These are phyloP conservation scores for Cadophora luteo-olivacea DNA, from an alignment of 2,329 filamentous ascomycete species.

Conservation along the genomic window DNA sequence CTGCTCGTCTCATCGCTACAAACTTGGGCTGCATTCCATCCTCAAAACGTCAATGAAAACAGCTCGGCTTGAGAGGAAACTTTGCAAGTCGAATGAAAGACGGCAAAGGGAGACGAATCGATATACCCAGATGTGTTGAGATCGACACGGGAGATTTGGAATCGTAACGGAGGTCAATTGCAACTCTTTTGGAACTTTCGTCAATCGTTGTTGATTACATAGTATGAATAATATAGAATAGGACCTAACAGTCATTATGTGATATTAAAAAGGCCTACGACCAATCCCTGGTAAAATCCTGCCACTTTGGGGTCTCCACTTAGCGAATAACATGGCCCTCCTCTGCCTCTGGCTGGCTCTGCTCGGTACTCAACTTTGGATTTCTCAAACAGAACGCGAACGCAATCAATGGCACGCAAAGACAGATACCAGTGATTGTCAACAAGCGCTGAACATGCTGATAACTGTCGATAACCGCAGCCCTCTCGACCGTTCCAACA, in stretches of 20 bases:
- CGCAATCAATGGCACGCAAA: conserved; percentile 52
- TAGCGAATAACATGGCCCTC: conserved; percentile 17
- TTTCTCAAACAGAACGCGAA: conserved; percentile 55
- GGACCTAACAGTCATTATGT: neutral
- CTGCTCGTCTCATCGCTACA: conserved; percentile 1
- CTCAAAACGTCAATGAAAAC: neutral
- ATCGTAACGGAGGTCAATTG: neutral
- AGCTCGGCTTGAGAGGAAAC: neutral
- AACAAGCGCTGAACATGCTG: conserved; percentile 53
- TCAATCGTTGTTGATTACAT: neutral
- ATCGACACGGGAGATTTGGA: neutral
- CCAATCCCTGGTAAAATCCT: neutral
- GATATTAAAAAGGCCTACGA: neutral
- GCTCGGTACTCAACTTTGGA: conserved; percentile 41
- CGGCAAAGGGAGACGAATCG: neutral
- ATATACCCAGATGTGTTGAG: neutral
- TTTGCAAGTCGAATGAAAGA: neutral
- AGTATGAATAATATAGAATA: neutral
- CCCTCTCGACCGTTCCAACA: conserved; percentile 49
- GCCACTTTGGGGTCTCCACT: neutral
- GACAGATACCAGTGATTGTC: conserved; percentile 57
- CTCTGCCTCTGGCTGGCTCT: conserved; percentile 14
- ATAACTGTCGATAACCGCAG: conserved; percentile 43
- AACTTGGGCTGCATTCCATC: conserved; percentile 3
- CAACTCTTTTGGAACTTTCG: neutral